Evolutionary conservation across 1,284 basidiomycete genomes (phyloP), one percentile per base, ranked within the genome.

Genomic region (Apiotrichum porosum): DNA sequence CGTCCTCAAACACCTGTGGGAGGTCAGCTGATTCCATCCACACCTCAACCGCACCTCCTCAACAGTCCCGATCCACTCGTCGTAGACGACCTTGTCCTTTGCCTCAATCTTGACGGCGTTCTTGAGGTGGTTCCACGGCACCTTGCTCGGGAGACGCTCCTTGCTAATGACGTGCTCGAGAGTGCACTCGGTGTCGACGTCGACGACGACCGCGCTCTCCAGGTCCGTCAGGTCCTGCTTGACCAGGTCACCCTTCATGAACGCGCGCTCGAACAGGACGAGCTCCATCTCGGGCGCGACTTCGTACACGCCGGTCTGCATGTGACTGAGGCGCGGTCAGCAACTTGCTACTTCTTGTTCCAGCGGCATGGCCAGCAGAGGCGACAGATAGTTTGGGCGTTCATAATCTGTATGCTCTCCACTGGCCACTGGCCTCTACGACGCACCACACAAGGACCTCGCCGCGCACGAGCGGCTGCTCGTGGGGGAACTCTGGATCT

Each of bases 1-100:
- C 83, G 75, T 93, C 88, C 62, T 94, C 90, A 57, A 88, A 91
- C 47, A 91, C 79, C 86, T 89, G 47, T n/a, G n/a, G 14, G n/a
- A 14, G 8, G 44, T 47, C 17, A 54, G 43, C 35, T 34, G 17
- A 12, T 10, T 23, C 37, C 36, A 9, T 15, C 23, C 34, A 9
- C 9, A n/a, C 15, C 21, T 19, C 22, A 30, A 6, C 50, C 68
- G 47, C 28, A 73, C 73, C 58, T 76, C 76, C 51, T 78, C 75
- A 22, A 79, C 58, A 53, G 91, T 86, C 43, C 91, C 91, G 60
- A 95, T 77, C 92, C 92, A 97, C 65, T 91, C 82, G 53, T 86
- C 80, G 63, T 81, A 82, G 6, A 84, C 76, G 44, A 93, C 86
- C 74, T 84, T 87, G 69, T 93, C 88, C 6, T 88, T 86, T 34